phyloP scores from a whole-genome alignment of 139 green algal genomes.

The Chlamydomonas incerta region DNA sequence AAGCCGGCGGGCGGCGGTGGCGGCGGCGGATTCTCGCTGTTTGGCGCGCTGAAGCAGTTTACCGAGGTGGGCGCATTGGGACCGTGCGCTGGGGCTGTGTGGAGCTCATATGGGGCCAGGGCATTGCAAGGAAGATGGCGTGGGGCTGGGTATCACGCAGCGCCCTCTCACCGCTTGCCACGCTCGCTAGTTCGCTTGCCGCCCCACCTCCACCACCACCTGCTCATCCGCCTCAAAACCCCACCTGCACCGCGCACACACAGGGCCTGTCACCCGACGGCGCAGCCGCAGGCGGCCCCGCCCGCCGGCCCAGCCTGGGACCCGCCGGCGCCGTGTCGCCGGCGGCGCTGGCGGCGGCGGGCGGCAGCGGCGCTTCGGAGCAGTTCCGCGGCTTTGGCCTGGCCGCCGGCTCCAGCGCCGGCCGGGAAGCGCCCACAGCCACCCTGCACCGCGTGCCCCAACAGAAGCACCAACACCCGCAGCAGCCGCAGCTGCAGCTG shows the following conservation, averaged over 20 bases:
- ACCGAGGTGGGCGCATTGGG: not conserved
- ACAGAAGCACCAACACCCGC: too few species aligned
- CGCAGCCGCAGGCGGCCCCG: too few species aligned
- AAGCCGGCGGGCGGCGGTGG: not conserved
- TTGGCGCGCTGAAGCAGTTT: slow-evolving; percentile 17
- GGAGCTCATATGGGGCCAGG: not conserved
- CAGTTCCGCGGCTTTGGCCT: slow-evolving; percentile 21
- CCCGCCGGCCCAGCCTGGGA: too few species aligned
- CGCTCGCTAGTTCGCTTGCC: not conserved
- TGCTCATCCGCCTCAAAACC: not conserved
- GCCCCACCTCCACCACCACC: not conserved
- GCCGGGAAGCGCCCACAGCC: not conserved
- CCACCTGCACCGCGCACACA: not conserved
- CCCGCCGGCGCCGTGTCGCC: too few species aligned
- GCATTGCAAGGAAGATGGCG: not conserved
- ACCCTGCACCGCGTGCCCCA: not conserved
- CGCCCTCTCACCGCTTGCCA: slow-evolving; percentile 4
- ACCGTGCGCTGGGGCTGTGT: too few species aligned
- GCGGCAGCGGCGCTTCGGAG: not conserved
- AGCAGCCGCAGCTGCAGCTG: not conserved
- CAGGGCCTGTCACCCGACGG: not conserved
- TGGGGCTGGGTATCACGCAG: not conserved
- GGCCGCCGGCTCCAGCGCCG: too few species aligned
- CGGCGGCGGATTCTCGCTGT: slow-evolving; percentile 9
- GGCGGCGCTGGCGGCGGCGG: not conserved